phyloP scores from a whole-genome alignment of 2,329 filamentous ascomycete species.

The Alternaria atra region DNA sequence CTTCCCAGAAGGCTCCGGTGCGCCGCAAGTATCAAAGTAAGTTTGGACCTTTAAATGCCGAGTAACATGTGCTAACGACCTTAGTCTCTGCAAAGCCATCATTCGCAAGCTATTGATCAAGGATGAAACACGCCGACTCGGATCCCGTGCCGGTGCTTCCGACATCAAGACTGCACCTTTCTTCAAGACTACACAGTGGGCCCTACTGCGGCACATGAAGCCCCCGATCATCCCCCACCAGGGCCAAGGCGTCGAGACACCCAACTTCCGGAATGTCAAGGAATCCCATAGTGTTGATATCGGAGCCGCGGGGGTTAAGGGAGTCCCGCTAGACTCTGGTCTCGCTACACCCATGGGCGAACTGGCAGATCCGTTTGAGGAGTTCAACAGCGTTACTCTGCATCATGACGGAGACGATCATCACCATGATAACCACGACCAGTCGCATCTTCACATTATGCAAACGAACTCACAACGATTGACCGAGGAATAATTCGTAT shows the following conservation, averaged over 20 bases:
- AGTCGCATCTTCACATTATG: constrained; percentile 30
- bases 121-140: constrained; percentile 91
- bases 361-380: constrained; percentile 88
- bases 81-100: constrained; percentile 91
- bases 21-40: constrained; percentile 90
- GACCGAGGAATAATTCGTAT: background rate
- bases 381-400: constrained; percentile 97
- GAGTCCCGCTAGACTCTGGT: constrained; percentile 86
- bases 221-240: constrained; percentile 95
- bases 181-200: constrained; percentile 96
- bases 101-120: constrained; percentile 98
- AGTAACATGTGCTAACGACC: constrained; percentile 41
- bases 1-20: constrained; percentile 87
- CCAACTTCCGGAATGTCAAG: constrained; percentile 98
- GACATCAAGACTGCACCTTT: constrained; percentile 97
- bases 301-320: constrained; percentile 65
- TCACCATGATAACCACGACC: constrained; percentile 48
- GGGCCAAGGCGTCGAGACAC: constrained; percentile 87
- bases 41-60: constrained; percentile 50
- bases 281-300: constrained; percentile 96
- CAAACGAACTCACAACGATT: constrained; percentile 39
- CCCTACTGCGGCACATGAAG: constrained; percentile 95
- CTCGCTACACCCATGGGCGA: constrained; percentile 86
- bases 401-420: constrained; percentile 92
- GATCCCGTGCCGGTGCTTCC: constrained; percentile 91